A percentile compares a stretch with the other conserved stretches of the same genome.
phyloP scores from a whole-genome alignment of 2,329 filamentous ascomycete genomes.

The Scytalidium lignicola region DNA sequence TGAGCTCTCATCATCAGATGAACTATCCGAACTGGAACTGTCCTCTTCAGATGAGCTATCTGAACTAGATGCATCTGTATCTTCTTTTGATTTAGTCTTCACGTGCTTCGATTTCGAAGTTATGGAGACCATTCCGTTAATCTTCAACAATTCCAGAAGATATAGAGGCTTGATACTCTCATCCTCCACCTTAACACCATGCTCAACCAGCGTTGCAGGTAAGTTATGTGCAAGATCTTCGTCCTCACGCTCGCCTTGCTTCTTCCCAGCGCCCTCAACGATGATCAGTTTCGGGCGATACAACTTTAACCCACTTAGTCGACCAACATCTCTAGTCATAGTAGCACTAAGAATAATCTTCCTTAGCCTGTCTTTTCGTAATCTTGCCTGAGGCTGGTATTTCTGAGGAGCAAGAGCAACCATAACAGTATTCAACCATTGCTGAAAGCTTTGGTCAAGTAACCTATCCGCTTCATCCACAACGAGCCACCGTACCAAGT shows the following conservation, averaged over 20 bases:
- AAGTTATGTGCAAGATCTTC: constrained; percentile 50
- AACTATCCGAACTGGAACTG: constrained; percentile 9
- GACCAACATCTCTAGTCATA: constrained; percentile 80
- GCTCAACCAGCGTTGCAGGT: constrained; percentile 59
- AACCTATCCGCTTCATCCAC: constrained; percentile 93
- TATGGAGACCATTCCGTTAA: constrained; percentile 39
- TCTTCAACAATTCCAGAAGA: constrained; percentile 69
- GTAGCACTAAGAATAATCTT: constrained; percentile 91
- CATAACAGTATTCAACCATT: constrained; percentile 75
- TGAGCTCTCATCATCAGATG: constrained; percentile 9
- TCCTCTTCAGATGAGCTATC: constrained; percentile 15
- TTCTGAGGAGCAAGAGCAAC: constrained; percentile 41
- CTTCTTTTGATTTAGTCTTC: constrained; percentile 31
- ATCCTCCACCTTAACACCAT: constrained; percentile 63
- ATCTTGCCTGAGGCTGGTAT: constrained; percentile 4
- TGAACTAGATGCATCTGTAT: constrained; percentile 22
- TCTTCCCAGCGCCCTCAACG: constrained; percentile 51
- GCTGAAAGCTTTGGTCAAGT: constrained; percentile 85
- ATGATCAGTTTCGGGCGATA: constrained; percentile 70
- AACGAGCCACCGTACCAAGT: constrained; percentile 78
- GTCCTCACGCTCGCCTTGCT: constrained; percentile 21
- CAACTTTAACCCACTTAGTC: constrained; percentile 69
- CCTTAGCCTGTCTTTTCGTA: constrained; percentile 41
- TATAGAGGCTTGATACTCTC: constrained; percentile 74
- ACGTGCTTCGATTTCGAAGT: constrained; percentile 29